These are phyloP conservation scores for Pisolithus sp. DNA, from an alignment of 768 basidiomycete genomes.

Conservation along the genomic window DNA sequence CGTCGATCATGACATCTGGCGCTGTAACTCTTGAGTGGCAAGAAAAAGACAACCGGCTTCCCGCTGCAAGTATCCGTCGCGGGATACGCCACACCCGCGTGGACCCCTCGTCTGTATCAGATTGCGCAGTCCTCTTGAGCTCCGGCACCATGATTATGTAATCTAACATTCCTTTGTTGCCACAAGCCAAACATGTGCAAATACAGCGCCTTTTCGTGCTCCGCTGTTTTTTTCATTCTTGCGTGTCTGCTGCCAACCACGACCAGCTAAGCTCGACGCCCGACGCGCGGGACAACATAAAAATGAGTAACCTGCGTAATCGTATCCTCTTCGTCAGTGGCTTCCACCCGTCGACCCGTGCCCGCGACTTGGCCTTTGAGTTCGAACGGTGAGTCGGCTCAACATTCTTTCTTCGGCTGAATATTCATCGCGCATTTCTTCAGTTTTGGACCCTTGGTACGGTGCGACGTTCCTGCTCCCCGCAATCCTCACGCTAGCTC, in stretches of 20 bases:
- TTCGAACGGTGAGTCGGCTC: slow-evolving; percentile 64
- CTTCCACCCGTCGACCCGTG: slow-evolving; percentile 77
- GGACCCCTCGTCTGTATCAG: too few species aligned
- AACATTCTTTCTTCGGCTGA: neutral
- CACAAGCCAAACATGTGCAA: slow-evolving; percentile 33
- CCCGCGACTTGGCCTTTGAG: slow-evolving; percentile 77
- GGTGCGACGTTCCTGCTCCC: slow-evolving; percentile 87
- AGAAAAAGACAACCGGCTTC: too few species aligned
- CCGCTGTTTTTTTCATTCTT: slow-evolving; percentile 15
- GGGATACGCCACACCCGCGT: too few species aligned
- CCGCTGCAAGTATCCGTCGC: too few species aligned
- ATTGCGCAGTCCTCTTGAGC: too few species aligned
- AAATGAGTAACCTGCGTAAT: slow-evolving; percentile 8
- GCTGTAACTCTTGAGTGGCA: too few species aligned
- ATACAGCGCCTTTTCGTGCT: slow-evolving; percentile 23
- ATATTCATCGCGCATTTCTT: slow-evolving; percentile 3
- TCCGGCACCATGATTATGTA: too few species aligned
- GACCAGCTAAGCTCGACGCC: slow-evolving; percentile 6
- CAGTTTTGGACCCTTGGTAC: slow-evolving; percentile 77
- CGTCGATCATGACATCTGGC: too few species aligned
- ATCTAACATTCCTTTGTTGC: slow-evolving; percentile 9
- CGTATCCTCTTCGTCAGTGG: slow-evolving; percentile 86
- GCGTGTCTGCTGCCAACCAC: slow-evolving; percentile 21
- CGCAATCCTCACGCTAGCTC: slow-evolving; percentile 67
- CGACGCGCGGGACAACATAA: neutral